Conservation (phyloP, 768 basidiomycete species). For the Coprinopsis strossmayeri region DNA sequence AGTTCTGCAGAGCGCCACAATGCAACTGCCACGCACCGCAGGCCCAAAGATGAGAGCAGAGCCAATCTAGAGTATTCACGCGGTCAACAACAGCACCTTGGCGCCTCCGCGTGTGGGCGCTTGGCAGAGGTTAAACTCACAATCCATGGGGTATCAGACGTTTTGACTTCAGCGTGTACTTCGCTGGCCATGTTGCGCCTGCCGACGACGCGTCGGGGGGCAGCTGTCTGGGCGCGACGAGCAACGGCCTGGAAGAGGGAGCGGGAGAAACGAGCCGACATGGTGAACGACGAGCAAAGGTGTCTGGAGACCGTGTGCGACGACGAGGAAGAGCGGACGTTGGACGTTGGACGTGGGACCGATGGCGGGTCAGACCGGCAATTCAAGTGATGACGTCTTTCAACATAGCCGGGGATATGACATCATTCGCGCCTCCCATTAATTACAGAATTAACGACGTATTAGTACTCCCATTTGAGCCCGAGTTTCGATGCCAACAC, state of each 20-base stretch:
- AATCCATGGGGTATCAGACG: constrained; percentile 39
- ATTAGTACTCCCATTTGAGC: constrained; percentile 22
- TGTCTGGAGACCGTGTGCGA: constrained; percentile 6
- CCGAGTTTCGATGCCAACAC: constrained; percentile 35
- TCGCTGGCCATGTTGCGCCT: constrained; percentile 29
- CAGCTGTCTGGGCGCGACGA: constrained; percentile 24
- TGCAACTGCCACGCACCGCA: constrained; percentile 23
- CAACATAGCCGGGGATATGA: neutral
- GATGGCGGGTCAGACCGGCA: constrained; percentile 33
- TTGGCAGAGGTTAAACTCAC: too few relatives aligned
- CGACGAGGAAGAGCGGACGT: constrained; percentile 11
- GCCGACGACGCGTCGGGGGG: constrained; percentile 18
- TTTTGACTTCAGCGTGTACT: constrained; percentile 27
- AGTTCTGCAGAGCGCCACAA: neutral
- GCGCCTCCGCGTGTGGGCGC: too few relatives aligned
- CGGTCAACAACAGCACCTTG: constrained; percentile 8
- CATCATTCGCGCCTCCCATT: neutral
- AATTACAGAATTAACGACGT: constrained; percentile 1
- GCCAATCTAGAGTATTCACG: constrained; percentile 25
- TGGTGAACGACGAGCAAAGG: constrained; percentile 14
- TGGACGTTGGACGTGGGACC: neutral
- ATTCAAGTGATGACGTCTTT: constrained; percentile 3
- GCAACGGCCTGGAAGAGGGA: constrained; percentile 26
- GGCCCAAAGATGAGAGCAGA: constrained; percentile 35
- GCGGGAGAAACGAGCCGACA: constrained; percentile 35